Evolutionary conservation across 1,284 basidiomycete genomes (phyloP).

Genomic region (Ceratobasidium sp.): DNA sequence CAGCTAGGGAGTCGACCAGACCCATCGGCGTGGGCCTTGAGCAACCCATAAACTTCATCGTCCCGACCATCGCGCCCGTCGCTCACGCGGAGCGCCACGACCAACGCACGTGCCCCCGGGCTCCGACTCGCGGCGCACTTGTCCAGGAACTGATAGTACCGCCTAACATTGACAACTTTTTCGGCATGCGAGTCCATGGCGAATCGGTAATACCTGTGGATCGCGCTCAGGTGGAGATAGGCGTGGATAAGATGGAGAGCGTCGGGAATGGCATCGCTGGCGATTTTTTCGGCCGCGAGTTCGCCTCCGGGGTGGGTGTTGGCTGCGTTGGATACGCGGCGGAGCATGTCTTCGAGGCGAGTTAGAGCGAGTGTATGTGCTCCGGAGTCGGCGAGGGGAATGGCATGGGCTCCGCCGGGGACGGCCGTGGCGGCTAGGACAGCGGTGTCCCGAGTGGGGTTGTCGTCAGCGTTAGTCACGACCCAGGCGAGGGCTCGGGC

Average conservation of each 20-base stretch:
- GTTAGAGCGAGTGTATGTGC: conserved; percentile 20
- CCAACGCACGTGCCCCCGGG: conserved; percentile 24
- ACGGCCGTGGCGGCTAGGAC: conserved; percentile 28
- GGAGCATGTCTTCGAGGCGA: conserved; percentile 26
- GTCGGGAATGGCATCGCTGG: conserved; percentile 23
- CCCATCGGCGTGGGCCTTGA: conserved; percentile 20
- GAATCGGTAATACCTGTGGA: conserved; percentile 28
- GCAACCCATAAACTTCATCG: conserved; percentile 17
- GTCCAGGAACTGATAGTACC: conserved; percentile 17
- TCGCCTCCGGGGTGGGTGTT: conserved; percentile 21
- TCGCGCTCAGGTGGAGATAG: conserved; percentile 22
- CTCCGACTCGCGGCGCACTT: conserved; percentile 10
- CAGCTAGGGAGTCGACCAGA: conserved; percentile 15
- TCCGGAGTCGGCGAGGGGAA: conserved; percentile 27
- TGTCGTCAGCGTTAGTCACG: conserved; percentile 34
- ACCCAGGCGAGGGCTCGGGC: conserved; percentile 28
- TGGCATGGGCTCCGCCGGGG: conserved; percentile 21
- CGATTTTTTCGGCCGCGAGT: conserved; percentile 28
- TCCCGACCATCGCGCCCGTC: conserved; percentile 30
- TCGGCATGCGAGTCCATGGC: conserved; percentile 20
- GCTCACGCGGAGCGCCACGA: conserved; percentile 27
- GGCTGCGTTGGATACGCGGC: conserved; percentile 26
- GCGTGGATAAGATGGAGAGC: conserved; percentile 29
- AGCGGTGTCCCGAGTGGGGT: conserved; percentile 24
- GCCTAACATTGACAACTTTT: conserved; percentile 27